Conservation (phyloP, 176 grass and related monocot genomes). For the Aechmea fasciata region DNA sequence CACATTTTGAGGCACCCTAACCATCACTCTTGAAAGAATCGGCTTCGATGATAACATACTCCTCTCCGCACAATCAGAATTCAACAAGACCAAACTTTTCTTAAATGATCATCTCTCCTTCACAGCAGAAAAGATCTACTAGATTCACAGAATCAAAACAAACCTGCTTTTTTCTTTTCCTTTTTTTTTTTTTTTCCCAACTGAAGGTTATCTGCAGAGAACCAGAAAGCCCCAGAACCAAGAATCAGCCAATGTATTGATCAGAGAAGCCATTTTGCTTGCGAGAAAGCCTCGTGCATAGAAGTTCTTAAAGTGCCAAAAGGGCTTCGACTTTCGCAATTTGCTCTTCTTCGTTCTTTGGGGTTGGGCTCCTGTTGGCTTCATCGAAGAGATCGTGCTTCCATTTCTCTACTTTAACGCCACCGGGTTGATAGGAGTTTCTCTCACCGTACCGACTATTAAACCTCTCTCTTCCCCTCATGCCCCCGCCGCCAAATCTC, state of each 20-base stretch:
- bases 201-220: background rate
- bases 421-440: conserved; percentile 23
- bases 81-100: too few relatives aligned
- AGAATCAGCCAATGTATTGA: background rate
- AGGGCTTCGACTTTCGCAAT: conserved; percentile 84
- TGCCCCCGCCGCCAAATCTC: conserved; percentile 42
- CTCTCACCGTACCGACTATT: conserved; percentile 21
- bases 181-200: background rate
- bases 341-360: conserved; percentile 82
- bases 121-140: background rate
- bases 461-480: conserved; percentile 51
- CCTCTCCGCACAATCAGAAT: too few relatives aligned
- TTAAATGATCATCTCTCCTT: background rate
- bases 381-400: conserved; percentile 94
- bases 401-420: conserved; percentile 64
- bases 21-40: too few relatives aligned
- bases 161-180: background rate
- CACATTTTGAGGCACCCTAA: too few relatives aligned
- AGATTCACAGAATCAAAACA: background rate
- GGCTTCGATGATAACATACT: too few relatives aligned
- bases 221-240: background rate
- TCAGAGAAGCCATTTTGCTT: too few relatives aligned
- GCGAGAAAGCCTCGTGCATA: too few relatives aligned
- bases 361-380: conserved; percentile 49
- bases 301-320: conserved; percentile 34